These are phyloP conservation scores for Cystofilobasidium bisporidii DNA, from an alignment of 768 basidiomycete species.

Conservation along the genomic window DNA sequence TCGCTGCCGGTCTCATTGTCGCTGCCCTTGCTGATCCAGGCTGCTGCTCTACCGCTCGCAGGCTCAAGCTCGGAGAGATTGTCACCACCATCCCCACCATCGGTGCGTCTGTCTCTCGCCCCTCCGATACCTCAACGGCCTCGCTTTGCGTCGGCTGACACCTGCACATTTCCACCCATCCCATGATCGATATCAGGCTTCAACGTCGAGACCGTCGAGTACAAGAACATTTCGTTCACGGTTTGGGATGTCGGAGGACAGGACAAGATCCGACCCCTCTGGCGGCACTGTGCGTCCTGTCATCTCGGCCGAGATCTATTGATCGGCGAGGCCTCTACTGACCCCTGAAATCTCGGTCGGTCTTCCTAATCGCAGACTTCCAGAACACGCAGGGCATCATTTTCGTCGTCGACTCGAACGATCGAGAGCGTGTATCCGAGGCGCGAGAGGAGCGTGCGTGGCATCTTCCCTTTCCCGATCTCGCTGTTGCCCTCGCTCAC, in stretches of 20 bases:
- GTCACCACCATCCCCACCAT: slow-evolving; percentile 99
- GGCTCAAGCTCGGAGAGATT: slow-evolving; percentile 98
- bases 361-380: slow-evolving; percentile 60
- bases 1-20: background rate
- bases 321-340: too few relatives aligned
- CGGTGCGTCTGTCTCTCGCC: slow-evolving; percentile 46
- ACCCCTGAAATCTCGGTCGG: too few relatives aligned
- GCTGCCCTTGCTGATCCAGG: background rate
- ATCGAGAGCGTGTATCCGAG: slow-evolving; percentile 97
- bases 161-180: background rate
- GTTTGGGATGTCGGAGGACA: slow-evolving; percentile 99
- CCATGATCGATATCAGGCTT: slow-evolving; percentile 63
- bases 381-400: slow-evolving; percentile 99
- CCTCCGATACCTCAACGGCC: background rate
- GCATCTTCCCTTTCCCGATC: background rate
- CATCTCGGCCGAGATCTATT: too few relatives aligned
- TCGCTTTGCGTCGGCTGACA: background rate
- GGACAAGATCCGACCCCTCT: slow-evolving; percentile 98
- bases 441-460: slow-evolving; percentile 77
- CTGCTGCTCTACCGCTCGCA: slow-evolving; percentile 40
- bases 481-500: background rate
- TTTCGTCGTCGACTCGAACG: slow-evolving; percentile 99
- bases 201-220: slow-evolving; percentile 99
- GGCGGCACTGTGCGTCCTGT: slow-evolving; percentile 88
- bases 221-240: slow-evolving; percentile 99